These are phyloP conservation scores for Penicillium hordei DNA, from an alignment of 2,329 filamentous ascomycete species.

Conservation along the genomic window DNA sequence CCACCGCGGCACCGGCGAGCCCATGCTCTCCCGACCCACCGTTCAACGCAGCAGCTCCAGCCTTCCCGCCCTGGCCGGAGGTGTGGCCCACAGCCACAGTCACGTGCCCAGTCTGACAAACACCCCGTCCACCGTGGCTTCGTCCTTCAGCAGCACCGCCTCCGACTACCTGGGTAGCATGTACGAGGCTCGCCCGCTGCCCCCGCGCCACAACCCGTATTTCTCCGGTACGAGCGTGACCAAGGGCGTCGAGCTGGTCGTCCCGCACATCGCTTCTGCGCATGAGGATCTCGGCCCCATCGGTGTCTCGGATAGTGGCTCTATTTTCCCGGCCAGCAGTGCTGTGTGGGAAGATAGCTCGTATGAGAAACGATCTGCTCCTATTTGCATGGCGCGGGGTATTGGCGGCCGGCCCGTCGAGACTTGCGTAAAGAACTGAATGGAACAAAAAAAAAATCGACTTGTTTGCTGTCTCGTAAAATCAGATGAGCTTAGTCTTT, in stretches of 20 bases:
- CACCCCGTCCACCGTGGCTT: constrained; percentile 41
- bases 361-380: constrained; percentile 15
- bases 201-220: constrained; percentile 43
- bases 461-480: neutral
- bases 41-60: constrained; percentile 34
- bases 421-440: constrained; percentile 6
- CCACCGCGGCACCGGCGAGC: constrained; percentile 31
- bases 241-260: constrained; percentile 43
- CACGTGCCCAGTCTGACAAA: constrained; percentile 36
- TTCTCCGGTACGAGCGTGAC: constrained; percentile 33
- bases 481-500: neutral
- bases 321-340: constrained; percentile 32
- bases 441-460: neutral
- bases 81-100: constrained; percentile 11
- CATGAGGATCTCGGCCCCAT: constrained; percentile 17
- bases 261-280: constrained; percentile 36
- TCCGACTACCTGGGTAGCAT: constrained; percentile 36
- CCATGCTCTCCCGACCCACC: constrained; percentile 19
- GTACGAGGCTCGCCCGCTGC: constrained; percentile 35
- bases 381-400: constrained; percentile 12
- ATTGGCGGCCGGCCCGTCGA: constrained; percentile 2
- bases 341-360: constrained; percentile 28
- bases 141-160: constrained; percentile 40
- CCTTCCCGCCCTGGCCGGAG: constrained; percentile 32
- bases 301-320: constrained; percentile 25